Base-by-base conservation (phyloP, 2,329 filamentous ascomycete species). In the Fusarium nygamai region DNA sequence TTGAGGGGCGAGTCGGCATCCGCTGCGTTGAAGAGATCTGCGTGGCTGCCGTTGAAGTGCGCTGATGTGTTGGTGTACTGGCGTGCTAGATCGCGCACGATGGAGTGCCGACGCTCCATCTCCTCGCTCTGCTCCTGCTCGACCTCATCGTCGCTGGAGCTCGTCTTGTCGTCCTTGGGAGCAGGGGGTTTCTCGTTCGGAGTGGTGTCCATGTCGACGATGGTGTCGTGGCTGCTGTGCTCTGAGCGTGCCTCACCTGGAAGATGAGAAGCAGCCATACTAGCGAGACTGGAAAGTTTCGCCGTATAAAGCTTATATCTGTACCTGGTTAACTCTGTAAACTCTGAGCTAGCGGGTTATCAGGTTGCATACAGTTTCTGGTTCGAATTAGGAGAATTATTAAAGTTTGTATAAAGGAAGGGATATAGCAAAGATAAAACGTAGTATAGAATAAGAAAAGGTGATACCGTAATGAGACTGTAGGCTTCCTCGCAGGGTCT, bases 1-100 rank as follows among this genome's bases (percentile, higher is more conserved):
- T 89, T 86, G 19, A 89, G 81, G 0, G 83, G 81, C n/a, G 86
- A 87, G 31, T 83, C 62, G 16, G 81, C 27, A 29, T 75, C 72
- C 8, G 29, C 51, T 16, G 65, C 70, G 27, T 53, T 56, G 31
- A 75, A 76, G 20, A 75, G 72, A 16, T 72, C 72, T 14, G 72
- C 69, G 1, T 60, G 39, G 36, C 64, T 64, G 31, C 72, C 73
- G n/a, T 61, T 58, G 29, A 75, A 71, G 43, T 74, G 60, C 5
- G 61, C 48, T 9, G 73, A 75, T 5, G 57, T 69, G 46, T 69
- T 70, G 39, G 73, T 76, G 39, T 75, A 75, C 29, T 64, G 60
- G 0, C 73, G 59, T 10, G 73, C 73, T 22, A 75, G 67, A n/a
- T 73, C 70, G 6, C 73, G 59, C 29, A 75, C 72, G n/a, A 75